Evolutionary conservation across 2,329 filamentous ascomycete genomes (phyloP), one percentile per base, ranked within the genome.

Genomic region (Proliferodiscus dingleyae): DNA sequence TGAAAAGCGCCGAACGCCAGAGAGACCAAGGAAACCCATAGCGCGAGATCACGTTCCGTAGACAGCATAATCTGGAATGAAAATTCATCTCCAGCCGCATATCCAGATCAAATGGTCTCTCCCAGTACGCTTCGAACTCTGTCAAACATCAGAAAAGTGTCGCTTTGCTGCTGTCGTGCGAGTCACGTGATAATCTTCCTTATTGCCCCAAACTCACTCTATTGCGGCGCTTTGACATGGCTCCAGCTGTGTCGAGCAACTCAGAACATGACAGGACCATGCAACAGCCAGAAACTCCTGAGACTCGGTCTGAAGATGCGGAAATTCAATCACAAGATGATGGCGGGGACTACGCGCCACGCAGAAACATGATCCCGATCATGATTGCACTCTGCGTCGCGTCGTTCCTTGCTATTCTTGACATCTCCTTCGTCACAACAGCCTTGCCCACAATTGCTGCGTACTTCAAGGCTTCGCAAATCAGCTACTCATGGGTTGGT

Each of bases 391-490:
- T 49, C 29, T 46, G 42, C 30, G 26, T 37, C 15, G 37, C 41
- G 11, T 18, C 22, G 23, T 48, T 48, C 36, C 45, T 49, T 21
- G 43, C 43, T 18, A 33, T 33, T 42, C 26, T 49, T 23, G 43
- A 49, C 30, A 46, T 33, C 9, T 77, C 75, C 2, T 79, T 80
- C 51, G 68, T 80, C 48, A 74, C 77, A 0, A 80, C 77, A 7
- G 75, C 77, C 3, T 63, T 80, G 0, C 77, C 77, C 0, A 78
- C 75, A 2, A 80, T 81, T 38, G 67, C 71, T 6, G 65, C 68
- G 42, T 61, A 71, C 15, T 73, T 76, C 53, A 59, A 71, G 18
- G 71, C 69, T 7, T 71, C 69, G 5, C 59, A 67, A 1, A 58
- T 49, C 8, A 72, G 71, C 15, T 77, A 74, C 51, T 71, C 69